Evolutionary conservation across 2,329 filamentous ascomycete genomes (phyloP).

Genomic region (Lecanosticta acicola): DNA sequence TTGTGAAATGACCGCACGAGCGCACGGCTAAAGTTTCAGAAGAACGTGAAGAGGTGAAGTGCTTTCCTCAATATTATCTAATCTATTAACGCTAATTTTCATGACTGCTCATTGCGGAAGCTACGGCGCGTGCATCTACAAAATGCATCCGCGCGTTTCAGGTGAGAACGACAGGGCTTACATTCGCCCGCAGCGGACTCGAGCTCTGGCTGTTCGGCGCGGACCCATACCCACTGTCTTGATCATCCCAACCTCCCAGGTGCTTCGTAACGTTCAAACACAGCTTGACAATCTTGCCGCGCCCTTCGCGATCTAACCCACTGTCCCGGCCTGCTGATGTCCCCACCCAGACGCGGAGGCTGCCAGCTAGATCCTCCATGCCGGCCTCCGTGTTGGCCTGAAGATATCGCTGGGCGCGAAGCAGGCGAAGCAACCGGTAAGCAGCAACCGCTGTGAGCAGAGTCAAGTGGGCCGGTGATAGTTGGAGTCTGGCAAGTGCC

Average conservation of each 20-base stretch:
- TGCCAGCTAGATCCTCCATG: slow-evolving; percentile 41
- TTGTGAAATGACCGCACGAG: too few relatives aligned
- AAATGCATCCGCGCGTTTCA: slow-evolving; percentile 5
- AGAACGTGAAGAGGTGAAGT: too few relatives aligned
- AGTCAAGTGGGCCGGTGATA: slow-evolving; percentile 37
- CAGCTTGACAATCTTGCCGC: slow-evolving; percentile 36
- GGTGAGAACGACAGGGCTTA: slow-evolving; percentile 10
- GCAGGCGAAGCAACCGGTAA: slow-evolving; percentile 37
- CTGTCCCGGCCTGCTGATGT: slow-evolving; percentile 38
- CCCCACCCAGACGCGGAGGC: slow-evolving; percentile 44
- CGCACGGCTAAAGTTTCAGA: too few relatives aligned
- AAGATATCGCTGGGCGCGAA: slow-evolving; percentile 25
- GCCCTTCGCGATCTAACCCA: slow-evolving; percentile 36
- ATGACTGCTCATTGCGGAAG: too few relatives aligned
- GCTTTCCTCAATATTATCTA: too few relatives aligned
- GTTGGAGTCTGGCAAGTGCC: slow-evolving; percentile 37
- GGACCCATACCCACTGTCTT: slow-evolving; percentile 27
- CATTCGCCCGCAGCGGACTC: slow-evolving; percentile 10
- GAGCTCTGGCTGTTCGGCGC: slow-evolving; percentile 16
- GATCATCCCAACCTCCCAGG: slow-evolving; percentile 34
- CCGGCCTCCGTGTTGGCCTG: slow-evolving; percentile 34
- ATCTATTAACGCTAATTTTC: too few relatives aligned
- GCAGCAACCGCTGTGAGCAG: slow-evolving; percentile 44
- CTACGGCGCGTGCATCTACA: too few relatives aligned
- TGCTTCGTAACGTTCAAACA: slow-evolving; percentile 41